Evolutionary conservation across 2,329 filamentous ascomycete species (phyloP), one percentile per base, ranked within the genome.

Genomic region (Hymenotorrendiella dingleyae): DNA sequence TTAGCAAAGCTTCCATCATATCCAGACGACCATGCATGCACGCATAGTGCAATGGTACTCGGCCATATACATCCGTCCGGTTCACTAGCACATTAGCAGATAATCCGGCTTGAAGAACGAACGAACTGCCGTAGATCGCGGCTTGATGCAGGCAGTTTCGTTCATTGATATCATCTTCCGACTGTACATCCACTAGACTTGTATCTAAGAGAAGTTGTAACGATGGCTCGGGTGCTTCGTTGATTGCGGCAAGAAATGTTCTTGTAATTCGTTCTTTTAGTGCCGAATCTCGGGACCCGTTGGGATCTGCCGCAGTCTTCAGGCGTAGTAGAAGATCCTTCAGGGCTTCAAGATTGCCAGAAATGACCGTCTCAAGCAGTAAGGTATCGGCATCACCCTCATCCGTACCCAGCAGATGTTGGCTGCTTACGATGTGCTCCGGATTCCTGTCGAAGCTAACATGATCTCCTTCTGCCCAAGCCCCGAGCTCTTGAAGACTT

Each of bases 131-230:
- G 48, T 94, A 94, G 40, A 97, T 96, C 1, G 90, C 84, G n/a
- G 93, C 87, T 66, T 97, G 93, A 57, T 98, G 93, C 35, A 98
- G 72, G 59, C 90, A 95, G 58, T 96, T 98, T 29, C 93, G 78
- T 67, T 96, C 91, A 57, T 97, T 98, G 63, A 98, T 97, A 57
- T 96, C 90, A 61, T 98, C 93, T 56, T 94, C 88, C 1, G 89
- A 93, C 57, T 88, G 82, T n/a, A 96, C 75, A 62, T 97, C 84
- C 24, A 98, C 86, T 19, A 93, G 68, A 0, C 80, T 79, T 2
- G 90, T 95, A 36, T 86, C 80, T 20, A 96, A 70, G 20, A 98
- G 74, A 5, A 87, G 70, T 45, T 80, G 76, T 16, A 97, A 70
- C 7, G 90, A 82, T 21, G 84, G 78, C 50, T 84, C 76, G 0